Evolutionary conservation across 2,329 filamentous ascomycete species (phyloP).

Genomic region (Neodidymelliopsis sp.): DNA sequence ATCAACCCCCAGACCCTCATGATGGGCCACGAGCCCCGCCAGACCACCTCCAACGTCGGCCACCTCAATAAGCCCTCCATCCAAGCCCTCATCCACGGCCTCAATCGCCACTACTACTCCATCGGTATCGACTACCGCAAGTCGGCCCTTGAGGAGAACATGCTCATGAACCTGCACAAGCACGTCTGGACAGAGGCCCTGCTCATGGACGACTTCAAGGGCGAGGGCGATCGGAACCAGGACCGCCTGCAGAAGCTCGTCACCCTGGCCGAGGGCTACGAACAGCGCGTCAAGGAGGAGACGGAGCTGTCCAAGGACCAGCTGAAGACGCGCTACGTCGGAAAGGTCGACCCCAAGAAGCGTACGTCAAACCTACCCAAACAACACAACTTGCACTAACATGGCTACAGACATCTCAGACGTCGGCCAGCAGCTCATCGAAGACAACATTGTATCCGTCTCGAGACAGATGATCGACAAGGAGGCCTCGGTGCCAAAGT

Average conservation of each 20-base stretch:
- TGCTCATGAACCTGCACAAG: slow-evolving; percentile 99
- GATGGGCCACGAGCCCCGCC: slow-evolving; percentile 95
- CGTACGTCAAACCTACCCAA: slow-evolving; percentile 57
- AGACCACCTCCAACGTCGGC: slow-evolving; percentile 96
- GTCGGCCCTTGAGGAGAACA: slow-evolving; percentile 97
- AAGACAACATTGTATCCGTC: slow-evolving; percentile 99
- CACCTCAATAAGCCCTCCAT: slow-evolving; percentile 99
- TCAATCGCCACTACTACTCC: slow-evolving; percentile 99
- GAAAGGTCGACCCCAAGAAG: slow-evolving; percentile 99
- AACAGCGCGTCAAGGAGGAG: slow-evolving; percentile 99
- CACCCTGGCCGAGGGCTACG: slow-evolving; percentile 89
- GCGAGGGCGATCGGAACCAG: slow-evolving; percentile 84
- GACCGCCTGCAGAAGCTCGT: slow-evolving; percentile 88
- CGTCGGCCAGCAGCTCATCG: slow-evolving; percentile 93
- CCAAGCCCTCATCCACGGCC: slow-evolving; percentile 95
- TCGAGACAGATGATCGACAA: slow-evolving; percentile 99
- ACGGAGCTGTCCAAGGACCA: slow-evolving; percentile 97
- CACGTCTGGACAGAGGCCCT: slow-evolving; percentile 98
- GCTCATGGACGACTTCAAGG: slow-evolving; percentile 93
- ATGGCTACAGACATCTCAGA: slow-evolving; percentile 76
- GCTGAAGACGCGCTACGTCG: slow-evolving; percentile 97
- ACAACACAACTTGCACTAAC: slow-evolving; percentile 25
- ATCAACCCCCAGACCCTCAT: slow-evolving; percentile 98
- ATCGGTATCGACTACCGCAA: slow-evolving; percentile 99
- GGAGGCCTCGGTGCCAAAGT: slow-evolving; percentile 85